phyloP scores from a whole-genome alignment of 768 basidiomycete species.

The Leccinum fibrillosum region DNA sequence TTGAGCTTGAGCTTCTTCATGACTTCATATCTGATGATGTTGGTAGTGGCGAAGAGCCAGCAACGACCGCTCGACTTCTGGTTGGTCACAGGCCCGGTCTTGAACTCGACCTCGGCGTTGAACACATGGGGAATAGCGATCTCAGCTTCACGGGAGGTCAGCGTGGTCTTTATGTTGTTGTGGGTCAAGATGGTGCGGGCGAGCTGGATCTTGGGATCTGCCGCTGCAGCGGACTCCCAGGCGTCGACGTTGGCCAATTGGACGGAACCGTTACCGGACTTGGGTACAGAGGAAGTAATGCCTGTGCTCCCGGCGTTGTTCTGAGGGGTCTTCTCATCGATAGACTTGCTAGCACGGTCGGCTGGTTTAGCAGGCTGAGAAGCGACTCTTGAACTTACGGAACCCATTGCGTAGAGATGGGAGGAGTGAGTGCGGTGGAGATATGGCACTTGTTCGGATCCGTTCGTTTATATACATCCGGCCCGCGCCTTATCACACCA shows the following conservation, averaged over 20 bases:
- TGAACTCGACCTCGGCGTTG: slow-evolving; percentile 76
- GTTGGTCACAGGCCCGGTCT: slow-evolving; percentile 79
- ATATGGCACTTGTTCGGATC: slow-evolving; percentile 12
- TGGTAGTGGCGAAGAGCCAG: slow-evolving; percentile 95
- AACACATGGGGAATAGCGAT: slow-evolving; percentile 76
- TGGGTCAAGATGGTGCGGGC: slow-evolving; percentile 77
- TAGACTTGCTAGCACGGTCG: slow-evolving; percentile 19
- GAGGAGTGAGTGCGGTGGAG: background rate
- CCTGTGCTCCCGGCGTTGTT: background rate
- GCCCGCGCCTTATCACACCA: slow-evolving; percentile 15
- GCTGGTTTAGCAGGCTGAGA: slow-evolving; percentile 12
- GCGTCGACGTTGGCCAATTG: slow-evolving; percentile 51
- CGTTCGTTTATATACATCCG: slow-evolving; percentile 24
- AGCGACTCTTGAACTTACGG: slow-evolving; percentile 22
- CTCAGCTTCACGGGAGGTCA: slow-evolving; percentile 59
- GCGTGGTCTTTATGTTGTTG: slow-evolving; percentile 57
- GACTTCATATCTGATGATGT: slow-evolving; percentile 77
- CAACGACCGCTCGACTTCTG: slow-evolving; percentile 89
- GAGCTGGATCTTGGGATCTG: slow-evolving; percentile 61
- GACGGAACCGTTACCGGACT: slow-evolving; percentile 60
- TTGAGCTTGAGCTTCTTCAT: slow-evolving; percentile 83
- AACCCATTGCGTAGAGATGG: slow-evolving; percentile 21
- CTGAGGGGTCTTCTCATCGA: slow-evolving; percentile 25
- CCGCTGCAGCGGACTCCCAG: slow-evolving; percentile 62
- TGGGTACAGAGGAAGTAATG: slow-evolving; percentile 13